Percentiles rank a stretch among this genome's conserved stretches.
These are phyloP conservation scores for Leccinum rimulosum DNA, from an alignment of 768 basidiomycete genomes.

Conservation along the genomic window DNA sequence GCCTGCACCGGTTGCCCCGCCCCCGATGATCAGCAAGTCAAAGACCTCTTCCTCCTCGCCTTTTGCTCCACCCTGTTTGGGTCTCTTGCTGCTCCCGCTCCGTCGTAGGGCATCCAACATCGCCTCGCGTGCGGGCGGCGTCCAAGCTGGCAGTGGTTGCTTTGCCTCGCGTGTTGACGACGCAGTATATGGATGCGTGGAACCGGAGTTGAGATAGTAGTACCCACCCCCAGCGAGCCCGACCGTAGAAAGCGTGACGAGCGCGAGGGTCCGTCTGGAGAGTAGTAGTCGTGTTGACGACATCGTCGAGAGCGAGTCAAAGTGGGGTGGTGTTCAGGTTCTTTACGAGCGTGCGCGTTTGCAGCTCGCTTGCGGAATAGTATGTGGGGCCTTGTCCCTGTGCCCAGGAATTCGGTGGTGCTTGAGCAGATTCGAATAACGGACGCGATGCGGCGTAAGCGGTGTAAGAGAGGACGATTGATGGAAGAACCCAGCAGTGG, in stretches of 20 bases:
- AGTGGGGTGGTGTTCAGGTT: not conserved
- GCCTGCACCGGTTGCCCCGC: slow-evolving; percentile 94
- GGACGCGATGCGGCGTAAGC: not conserved
- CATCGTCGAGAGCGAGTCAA: slow-evolving; percentile 1
- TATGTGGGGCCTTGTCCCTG: not conserved
- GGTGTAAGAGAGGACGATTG: not conserved
- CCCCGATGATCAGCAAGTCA: slow-evolving; percentile 84
- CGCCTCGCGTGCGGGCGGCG: slow-evolving; percentile 64
- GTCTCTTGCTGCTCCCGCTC: not conserved
- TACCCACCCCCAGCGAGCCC: slow-evolving; percentile 59
- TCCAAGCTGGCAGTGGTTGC: slow-evolving; percentile 78
- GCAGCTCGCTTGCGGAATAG: not conserved
- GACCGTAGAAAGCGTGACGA: slow-evolving; percentile 51
- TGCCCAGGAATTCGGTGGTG: not conserved
- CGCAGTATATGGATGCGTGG: slow-evolving; percentile 48
- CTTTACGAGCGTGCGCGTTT: not conserved
- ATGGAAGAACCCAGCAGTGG: not conserved
- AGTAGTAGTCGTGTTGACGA: slow-evolving; percentile 36
- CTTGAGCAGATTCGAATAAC: not conserved
- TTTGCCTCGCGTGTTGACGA: slow-evolving; percentile 63
- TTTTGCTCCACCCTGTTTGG: slow-evolving; percentile 35
- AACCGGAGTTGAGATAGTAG: slow-evolving; percentile 73
- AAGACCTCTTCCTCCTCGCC: slow-evolving; percentile 57
- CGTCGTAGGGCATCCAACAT: slow-evolving; percentile 55
- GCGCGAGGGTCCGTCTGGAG: slow-evolving; percentile 53